phyloP scores from a whole-genome alignment of 2,329 filamentous ascomycete species.

The Xylaria sp. region DNA sequence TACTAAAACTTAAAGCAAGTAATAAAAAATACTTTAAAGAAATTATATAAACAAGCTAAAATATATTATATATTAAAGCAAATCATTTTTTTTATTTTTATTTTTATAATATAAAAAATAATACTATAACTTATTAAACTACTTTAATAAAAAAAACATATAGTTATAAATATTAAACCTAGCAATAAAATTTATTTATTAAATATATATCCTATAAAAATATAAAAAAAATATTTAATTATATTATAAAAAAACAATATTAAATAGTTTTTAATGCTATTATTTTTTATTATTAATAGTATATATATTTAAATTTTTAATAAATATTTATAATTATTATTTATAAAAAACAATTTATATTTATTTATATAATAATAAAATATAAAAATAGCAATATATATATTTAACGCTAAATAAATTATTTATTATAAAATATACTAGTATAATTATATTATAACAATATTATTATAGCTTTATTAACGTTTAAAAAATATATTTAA shows the following conservation, averaged over 20 bases:
- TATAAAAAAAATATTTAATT: constrained; percentile 1
- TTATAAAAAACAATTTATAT: not conserved
- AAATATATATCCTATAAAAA: not conserved
- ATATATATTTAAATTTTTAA: not conserved
- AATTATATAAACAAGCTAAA: too few relatives aligned
- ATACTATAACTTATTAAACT: not conserved
- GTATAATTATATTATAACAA: not conserved
- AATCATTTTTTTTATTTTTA: not conserved
- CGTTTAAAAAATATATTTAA: not conserved
- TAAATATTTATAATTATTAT: not conserved
- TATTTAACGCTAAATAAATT: not conserved
- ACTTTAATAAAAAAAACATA: not conserved
- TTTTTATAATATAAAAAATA: not conserved
- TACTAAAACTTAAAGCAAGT: not conserved
- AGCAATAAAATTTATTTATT: not conserved
- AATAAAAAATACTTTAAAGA: not conserved
- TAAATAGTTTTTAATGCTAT: not conserved
- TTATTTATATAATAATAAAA: not conserved
- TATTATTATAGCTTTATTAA: not conserved
- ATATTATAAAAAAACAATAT: not conserved
- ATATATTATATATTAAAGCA: not conserved
- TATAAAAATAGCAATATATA: constrained; percentile 5
- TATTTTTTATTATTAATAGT: not conserved
- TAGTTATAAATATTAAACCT: not conserved
- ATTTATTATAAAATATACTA: not conserved